Base-by-base conservation (phyloP, 257 asterid species). In the Scutellaria galericulata region DNA sequence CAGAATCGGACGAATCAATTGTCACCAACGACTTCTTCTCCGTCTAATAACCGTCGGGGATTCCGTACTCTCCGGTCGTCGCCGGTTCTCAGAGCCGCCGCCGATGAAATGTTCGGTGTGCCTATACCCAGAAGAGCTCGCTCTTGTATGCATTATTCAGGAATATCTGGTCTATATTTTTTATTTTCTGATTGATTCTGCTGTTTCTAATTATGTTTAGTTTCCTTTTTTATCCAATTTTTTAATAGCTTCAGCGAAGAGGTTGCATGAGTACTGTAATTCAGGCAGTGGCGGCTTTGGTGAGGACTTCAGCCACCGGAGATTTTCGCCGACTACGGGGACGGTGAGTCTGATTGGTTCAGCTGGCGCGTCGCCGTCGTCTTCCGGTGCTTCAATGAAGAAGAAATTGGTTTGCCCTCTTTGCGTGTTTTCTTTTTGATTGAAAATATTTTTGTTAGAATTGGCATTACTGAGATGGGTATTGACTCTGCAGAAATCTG, bases 81-180 rank as follows among this genome's bases (percentile, higher is more conserved):
- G 14, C 80, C 89, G 73, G 82, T 51, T 69, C 67, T 70, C 46
- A 54, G 75, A 75, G 45, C 74, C 35, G 70, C 75, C 47, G 80
- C 65, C 18, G 86, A 84, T 73, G 90, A 84, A 65, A 64, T 83
- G 62, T 60, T 88, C 68, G 83, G 89, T 14, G 83, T 72, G 65
- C 78, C 83, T 27, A 65, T 88, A 22, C 95, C 90, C 6, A 84
- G 87, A 66, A 85, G 86, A 82, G 80, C 87, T 80, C 90, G 95
- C 53, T 88, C 95, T 15, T 76, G 95, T 86, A 73, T 20, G 79
- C 41, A n/a, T 73, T 42, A n/a, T 73, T 42, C 37, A 3, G 15
- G 63, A 47, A 20, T 50, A 11, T 41, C 15, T 71, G 68, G 41
- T 71, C 15, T 51, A 31, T 42, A 11, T 0, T 15, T 37, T 35